phyloP scores from a whole-genome alignment of 78 protist genomes.

The Salpingoeca rosetta region DNA sequence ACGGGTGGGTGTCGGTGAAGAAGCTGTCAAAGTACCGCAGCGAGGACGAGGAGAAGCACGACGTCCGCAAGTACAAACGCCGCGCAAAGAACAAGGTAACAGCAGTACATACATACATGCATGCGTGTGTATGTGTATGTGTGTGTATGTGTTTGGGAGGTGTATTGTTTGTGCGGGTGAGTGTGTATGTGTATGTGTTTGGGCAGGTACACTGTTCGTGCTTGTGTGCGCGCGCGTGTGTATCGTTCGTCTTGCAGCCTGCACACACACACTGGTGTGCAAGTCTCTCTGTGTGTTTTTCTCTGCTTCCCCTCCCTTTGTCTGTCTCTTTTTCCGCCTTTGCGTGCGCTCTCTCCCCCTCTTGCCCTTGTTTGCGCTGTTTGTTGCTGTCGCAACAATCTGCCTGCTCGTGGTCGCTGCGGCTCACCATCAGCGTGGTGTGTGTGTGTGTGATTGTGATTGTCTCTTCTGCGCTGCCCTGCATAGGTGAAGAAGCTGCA shows the following conservation, averaged over 20 bases:
- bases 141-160: too few species aligned
- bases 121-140: too few species aligned
- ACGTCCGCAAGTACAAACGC: neutral
- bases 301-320: neutral
- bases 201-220: too few species aligned
- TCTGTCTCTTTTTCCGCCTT: neutral
- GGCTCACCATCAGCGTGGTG: too few species aligned
- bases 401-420: too few species aligned
- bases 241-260: too few species aligned
- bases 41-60: neutral
- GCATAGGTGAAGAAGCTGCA: neutral
- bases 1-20: slow-evolving; percentile 26
- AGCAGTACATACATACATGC: too few species aligned
- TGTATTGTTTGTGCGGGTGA: too few species aligned
- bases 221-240: too few species aligned
- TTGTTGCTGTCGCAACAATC: neutral
- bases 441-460: too few species aligned
- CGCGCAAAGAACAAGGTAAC: neutral
- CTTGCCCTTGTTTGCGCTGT: neutral
- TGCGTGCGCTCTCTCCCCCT: neutral
- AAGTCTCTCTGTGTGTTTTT: neutral
- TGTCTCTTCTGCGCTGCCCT: neutral
- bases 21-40: slow-evolving; percentile 21
- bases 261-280: too few species aligned
- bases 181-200: too few species aligned